These are phyloP conservation scores for Ustilago curta DNA, from an alignment of 1,284 basidiomycete genomes.

Conservation along the genomic window DNA sequence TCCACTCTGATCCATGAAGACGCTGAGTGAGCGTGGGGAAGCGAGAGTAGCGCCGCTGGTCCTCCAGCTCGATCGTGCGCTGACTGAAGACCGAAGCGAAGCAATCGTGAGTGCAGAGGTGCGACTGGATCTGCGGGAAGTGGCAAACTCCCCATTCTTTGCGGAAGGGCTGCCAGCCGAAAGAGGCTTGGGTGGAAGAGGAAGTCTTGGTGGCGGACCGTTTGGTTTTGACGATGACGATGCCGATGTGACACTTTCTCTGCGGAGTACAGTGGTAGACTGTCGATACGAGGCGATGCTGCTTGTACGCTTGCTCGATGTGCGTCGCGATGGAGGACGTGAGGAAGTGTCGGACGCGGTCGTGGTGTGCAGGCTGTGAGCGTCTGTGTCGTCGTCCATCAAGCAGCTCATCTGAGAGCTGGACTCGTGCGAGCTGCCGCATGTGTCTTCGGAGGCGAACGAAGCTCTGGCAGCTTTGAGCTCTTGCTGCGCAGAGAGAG, in stretches of 20 bases:
- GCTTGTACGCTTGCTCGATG: slow-evolving; percentile 7
- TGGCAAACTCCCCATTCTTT: neutral
- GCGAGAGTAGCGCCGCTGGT: neutral
- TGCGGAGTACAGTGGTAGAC: neutral
- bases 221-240: slow-evolving; percentile 11
- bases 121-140: slow-evolving; percentile 22
- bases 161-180: slow-evolving; percentile 8
- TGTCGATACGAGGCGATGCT: slow-evolving; percentile 8
- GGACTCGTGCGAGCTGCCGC: slow-evolving; percentile 25
- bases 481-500: neutral
- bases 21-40: slow-evolving; percentile 3
- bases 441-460: slow-evolving; percentile 13
- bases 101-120: slow-evolving; percentile 13
- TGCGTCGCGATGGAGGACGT: slow-evolving; percentile 11
- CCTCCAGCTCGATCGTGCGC: slow-evolving; percentile 10
- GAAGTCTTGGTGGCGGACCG: slow-evolving; percentile 37
- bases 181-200: slow-evolving; percentile 32
- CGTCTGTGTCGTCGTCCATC: slow-evolving; percentile 25
- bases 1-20: slow-evolving; percentile 11
- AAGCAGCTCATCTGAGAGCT: slow-evolving; percentile 12
- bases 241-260: neutral
- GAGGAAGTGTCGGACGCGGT: slow-evolving; percentile 17
- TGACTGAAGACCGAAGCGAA: slow-evolving; percentile 22
- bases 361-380: slow-evolving; percentile 21
- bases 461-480: slow-evolving; percentile 6